Conservation (phyloP, 495 filamentous ascomycete species). For the Penicillium diatomitis region DNA sequence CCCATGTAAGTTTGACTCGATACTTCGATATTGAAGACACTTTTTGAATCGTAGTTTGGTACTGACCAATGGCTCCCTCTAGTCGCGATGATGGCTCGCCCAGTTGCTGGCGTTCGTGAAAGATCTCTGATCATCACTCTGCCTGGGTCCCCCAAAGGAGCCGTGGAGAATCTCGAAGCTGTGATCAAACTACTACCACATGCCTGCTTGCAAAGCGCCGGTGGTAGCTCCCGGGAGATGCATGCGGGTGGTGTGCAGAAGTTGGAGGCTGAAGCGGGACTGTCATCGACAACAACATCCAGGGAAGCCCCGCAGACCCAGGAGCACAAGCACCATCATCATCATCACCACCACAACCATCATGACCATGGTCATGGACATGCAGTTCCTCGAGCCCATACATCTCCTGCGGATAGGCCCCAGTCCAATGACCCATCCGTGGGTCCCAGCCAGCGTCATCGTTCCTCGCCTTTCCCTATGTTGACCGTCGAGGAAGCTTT, state of each 20-base stretch:
- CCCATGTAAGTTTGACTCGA: slow-evolving; percentile 57
- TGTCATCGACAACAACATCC: slow-evolving; percentile 19
- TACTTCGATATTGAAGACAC: neutral
- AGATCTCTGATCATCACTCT: slow-evolving; percentile 81
- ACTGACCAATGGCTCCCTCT: slow-evolving; percentile 9
- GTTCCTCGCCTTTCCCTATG: slow-evolving; percentile 89
- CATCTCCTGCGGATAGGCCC: slow-evolving; percentile 47
- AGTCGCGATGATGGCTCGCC: slow-evolving; percentile 98
- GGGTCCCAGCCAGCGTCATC: slow-evolving; percentile 66
- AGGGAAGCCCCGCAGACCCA: slow-evolving; percentile 17
- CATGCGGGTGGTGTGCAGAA: slow-evolving; percentile 76
- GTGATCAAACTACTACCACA: slow-evolving; percentile 87
- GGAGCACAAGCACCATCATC: slow-evolving; percentile 30
- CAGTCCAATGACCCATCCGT: slow-evolving; percentile 74
- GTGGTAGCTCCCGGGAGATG: slow-evolving; percentile 67
- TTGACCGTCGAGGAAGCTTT: slow-evolving; percentile 75
- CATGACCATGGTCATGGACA: slow-evolving; percentile 59
- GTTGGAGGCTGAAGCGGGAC: slow-evolving; percentile 75
- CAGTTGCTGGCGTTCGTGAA: slow-evolving; percentile 81
- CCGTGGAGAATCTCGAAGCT: slow-evolving; percentile 86
- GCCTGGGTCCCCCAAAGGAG: slow-evolving; percentile 94
- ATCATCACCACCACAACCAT: slow-evolving; percentile 46
- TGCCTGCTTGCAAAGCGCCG: slow-evolving; percentile 82
- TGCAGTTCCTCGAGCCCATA: slow-evolving; percentile 60
- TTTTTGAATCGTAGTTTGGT: neutral